These are phyloP conservation scores for Chionographis japonica DNA, from an alignment of 106 monocot genomes.

Conservation along the genomic window DNA sequence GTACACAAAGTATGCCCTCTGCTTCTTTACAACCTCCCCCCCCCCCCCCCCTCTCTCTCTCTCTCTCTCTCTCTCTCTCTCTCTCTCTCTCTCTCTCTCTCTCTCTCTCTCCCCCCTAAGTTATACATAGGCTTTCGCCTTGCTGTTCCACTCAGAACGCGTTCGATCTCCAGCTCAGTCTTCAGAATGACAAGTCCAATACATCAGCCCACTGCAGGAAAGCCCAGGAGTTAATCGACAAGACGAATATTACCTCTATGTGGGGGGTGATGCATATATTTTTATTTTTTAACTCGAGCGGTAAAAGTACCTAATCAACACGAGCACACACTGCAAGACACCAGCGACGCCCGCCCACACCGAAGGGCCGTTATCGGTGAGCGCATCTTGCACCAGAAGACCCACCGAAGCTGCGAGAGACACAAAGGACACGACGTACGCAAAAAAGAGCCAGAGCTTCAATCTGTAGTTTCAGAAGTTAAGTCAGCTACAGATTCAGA, in stretches of 20 bases:
- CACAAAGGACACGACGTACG: slow-evolving; percentile 87
- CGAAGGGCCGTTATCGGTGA: slow-evolving; percentile 59
- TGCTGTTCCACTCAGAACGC: neutral
- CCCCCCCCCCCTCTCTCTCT: too few relatives aligned
- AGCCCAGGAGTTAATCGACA: too few relatives aligned
- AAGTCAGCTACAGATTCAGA: too few relatives aligned
- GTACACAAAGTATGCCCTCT: too few relatives aligned
- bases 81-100: too few relatives aligned
- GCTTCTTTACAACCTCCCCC: too few relatives aligned
- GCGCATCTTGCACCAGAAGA: slow-evolving; percentile 76
- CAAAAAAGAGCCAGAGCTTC: slow-evolving; percentile 92
- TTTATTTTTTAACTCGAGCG: too few relatives aligned
- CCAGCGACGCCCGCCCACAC: slow-evolving; percentile 85
- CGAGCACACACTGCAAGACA: slow-evolving; percentile 75
- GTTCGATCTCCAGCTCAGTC: slow-evolving; percentile 19
- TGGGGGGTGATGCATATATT: too few relatives aligned
- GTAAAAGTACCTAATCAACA: slow-evolving; percentile 59
- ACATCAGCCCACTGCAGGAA: slow-evolving; percentile 77
- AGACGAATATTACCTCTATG: too few relatives aligned
- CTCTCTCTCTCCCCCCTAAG: too few relatives aligned
- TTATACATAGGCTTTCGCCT: neutral
- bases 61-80: too few relatives aligned
- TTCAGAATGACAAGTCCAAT: slow-evolving; percentile 82
- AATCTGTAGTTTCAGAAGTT: slow-evolving; percentile 37
- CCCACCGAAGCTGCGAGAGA: slow-evolving; percentile 85